phyloP scores from a whole-genome alignment of 176 grass and related monocot species.

The Musa acuminata region DNA sequence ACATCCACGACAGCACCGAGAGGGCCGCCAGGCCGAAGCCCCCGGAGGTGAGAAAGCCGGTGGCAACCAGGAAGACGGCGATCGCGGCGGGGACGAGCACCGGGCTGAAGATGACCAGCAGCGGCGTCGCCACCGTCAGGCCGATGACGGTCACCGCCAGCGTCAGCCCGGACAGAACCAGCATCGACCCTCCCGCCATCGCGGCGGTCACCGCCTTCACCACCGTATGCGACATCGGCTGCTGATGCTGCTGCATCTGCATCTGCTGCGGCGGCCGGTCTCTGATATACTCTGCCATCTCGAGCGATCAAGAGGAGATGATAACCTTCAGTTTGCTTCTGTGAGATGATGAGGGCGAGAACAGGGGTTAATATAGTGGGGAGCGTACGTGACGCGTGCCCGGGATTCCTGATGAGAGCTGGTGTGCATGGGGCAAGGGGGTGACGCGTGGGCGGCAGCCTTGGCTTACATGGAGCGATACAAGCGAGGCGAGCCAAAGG shows the following conservation, averaged over 20 bases:
- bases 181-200: neutral
- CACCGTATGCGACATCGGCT: neutral
- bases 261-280: neutral
- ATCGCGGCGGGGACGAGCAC: neutral
- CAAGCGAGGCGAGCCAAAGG: too few species aligned
- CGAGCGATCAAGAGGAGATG: too few species aligned
- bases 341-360: too few species aligned
- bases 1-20: slow-evolving; percentile 3
- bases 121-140: slow-evolving; percentile 1
- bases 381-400: too few species aligned
- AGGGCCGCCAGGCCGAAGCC: neutral
- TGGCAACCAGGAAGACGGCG: neutral
- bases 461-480: too few species aligned
- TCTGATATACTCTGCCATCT: neutral
- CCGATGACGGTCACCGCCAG: slow-evolving; percentile 1
- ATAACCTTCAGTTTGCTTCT: too few species aligned
- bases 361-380: too few species aligned
- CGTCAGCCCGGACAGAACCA: slow-evolving; percentile 2
- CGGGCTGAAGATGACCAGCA: slow-evolving; percentile 12
- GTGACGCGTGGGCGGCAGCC: too few species aligned
- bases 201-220: neutral
- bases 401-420: too few species aligned
- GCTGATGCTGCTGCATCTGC: neutral
- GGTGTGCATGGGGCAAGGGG: too few species aligned
- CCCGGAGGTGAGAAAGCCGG: neutral